Conservation (phyloP, 139 green algal genomes). For the Helicosporidium sp. region DNA sequence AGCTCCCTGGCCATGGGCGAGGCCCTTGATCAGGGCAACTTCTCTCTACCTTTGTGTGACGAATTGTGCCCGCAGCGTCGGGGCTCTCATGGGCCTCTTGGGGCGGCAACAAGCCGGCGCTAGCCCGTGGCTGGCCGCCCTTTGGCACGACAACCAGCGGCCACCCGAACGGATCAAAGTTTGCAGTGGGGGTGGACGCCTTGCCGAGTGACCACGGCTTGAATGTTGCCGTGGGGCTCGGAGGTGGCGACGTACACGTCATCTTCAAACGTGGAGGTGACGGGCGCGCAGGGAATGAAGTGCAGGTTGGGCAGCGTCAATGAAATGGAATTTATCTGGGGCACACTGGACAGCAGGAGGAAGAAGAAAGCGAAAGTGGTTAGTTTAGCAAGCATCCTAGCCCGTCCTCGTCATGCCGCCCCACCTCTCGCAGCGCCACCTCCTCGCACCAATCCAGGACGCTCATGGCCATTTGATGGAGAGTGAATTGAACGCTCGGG, state of each 20-base stretch:
- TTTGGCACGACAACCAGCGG: too few relatives aligned
- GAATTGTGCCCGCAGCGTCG: background rate
- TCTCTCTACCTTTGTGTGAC: background rate
- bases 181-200: slow-evolving; percentile 15
- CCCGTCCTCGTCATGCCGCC: too few relatives aligned
- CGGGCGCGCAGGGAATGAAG: slow-evolving; percentile 62
- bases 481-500: slow-evolving; percentile 77
- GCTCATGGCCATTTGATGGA: slow-evolving; percentile 60
- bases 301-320: slow-evolving; percentile 93
- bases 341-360: slow-evolving; percentile 9
- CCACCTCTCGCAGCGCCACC: too few relatives aligned
- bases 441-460: too few relatives aligned
- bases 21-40: too few relatives aligned
- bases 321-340: slow-evolving; percentile 54
- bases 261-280: slow-evolving; percentile 60
- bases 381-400: too few relatives aligned
- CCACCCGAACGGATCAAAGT: slow-evolving; percentile 19
- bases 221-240: slow-evolving; percentile 82
- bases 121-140: too few relatives aligned
- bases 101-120: too few relatives aligned
- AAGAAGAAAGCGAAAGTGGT: too few relatives aligned
- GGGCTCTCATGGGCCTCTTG: too few relatives aligned
- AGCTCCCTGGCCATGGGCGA: too few relatives aligned
- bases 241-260: slow-evolving; percentile 84
- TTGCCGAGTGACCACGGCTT: slow-evolving; percentile 41